Evolutionary conservation across 2,329 filamentous ascomycete genomes (phyloP), one percentile per base, ranked within the genome.

Genomic region (Podosphaera fusca): DNA sequence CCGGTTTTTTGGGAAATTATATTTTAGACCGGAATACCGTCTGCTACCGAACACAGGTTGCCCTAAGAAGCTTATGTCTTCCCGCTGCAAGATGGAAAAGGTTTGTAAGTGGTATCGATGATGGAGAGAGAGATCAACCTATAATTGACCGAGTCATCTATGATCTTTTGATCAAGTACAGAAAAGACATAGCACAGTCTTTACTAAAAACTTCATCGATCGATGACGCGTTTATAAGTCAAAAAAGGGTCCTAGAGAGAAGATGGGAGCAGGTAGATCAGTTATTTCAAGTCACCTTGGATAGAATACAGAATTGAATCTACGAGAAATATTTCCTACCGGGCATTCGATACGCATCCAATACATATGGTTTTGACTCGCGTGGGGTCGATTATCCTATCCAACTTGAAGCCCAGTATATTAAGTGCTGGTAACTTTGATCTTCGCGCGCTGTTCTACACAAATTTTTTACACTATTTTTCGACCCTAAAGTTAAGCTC

Each of bases 1-100:
- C 59, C 0, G 72, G 73, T 1, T 80, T 78, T 62, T 67, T 75
- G 60, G 75, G 72, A 0, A 70, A 69, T 3, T 80, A 78, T 61
- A 69, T 74, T 56, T 66, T 80, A 4, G 77, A 80, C 61, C 61
- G 66, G 2, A 67, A 73, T 8, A 71, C 67, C 4, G 72, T 74
- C 10, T 81, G 78, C 63, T 74, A 79, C 63, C 68, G 77, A 14
- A 78, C 77, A 1, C 73, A 79, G 63, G 74, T 77, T 9, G 77
- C 75, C 4, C 61, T 79, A 52, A 64, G 76, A 52, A 57, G 71
- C 47, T 40, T 74, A 34, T 64, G 58, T 55, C 56, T 72, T 58
- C 58, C 68, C 0, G 55, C 66, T 1, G 61, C 66, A 7, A 67
- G 69, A 64, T 78, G 75, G 74, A 65, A 67, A 55, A 64, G 70